phyloP scores from a whole-genome alignment of 352 stramenopile genomes.

The Pythium vanterpoolii region DNA sequence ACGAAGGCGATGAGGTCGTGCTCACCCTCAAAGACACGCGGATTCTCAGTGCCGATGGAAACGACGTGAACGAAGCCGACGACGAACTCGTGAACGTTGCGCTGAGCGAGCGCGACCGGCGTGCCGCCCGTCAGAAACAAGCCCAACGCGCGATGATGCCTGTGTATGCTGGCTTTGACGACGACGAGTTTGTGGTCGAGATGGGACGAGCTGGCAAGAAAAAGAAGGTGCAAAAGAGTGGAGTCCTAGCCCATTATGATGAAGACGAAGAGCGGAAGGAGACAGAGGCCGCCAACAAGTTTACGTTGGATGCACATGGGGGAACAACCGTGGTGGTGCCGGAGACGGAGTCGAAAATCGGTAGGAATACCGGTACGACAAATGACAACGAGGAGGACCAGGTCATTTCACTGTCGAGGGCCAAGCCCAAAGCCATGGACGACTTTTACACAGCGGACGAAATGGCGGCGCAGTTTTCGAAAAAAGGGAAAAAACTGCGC shows the following conservation, averaged over 20 bases:
- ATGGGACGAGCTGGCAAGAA: conserved; percentile 38
- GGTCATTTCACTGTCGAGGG: conserved; percentile 61
- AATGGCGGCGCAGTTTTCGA: conserved; percentile 79
- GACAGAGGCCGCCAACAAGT: conserved; percentile 42
- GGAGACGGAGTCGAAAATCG: background rate
- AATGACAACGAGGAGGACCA: conserved; percentile 35
- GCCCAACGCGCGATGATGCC: conserved; percentile 52
- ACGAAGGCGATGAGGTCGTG: conserved; percentile 90
- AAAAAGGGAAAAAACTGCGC: conserved; percentile 73
- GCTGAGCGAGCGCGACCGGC: conserved; percentile 68
- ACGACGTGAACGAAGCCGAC: conserved; percentile 76
- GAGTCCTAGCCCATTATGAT: conserved; percentile 88
- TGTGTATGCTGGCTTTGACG: conserved; percentile 94
- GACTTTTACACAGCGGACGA: conserved; percentile 88
- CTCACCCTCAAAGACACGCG: conserved; percentile 92
- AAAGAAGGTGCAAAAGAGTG: conserved; percentile 33
- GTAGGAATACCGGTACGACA: background rate
- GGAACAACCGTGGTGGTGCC: background rate
- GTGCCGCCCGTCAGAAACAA: conserved; percentile 37
- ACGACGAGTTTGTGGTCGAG: conserved; percentile 96
- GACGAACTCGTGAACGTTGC: conserved; percentile 87
- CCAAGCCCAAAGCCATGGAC: conserved; percentile 41
- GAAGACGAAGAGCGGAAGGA: conserved; percentile 65
- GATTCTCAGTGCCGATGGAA: conserved; percentile 80
- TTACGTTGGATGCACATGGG: conserved; percentile 49